phyloP scores from a whole-genome alignment of 768 basidiomycete genomes.

The Suillus tomentosus region DNA sequence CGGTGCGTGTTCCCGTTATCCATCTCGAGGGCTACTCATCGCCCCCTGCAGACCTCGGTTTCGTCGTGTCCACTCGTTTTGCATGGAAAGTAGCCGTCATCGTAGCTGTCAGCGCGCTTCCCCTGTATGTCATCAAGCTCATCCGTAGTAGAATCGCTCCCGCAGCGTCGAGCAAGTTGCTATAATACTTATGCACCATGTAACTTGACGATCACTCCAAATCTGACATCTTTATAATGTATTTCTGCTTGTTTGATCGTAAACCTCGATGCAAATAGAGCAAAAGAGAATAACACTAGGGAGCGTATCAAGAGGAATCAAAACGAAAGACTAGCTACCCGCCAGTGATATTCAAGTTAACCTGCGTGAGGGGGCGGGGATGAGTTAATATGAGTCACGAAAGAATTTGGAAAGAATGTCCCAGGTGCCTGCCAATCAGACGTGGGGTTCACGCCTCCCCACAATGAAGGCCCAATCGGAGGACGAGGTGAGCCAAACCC shows the following conservation, averaged over 20 bases:
- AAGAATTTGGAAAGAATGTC: constrained; percentile 49
- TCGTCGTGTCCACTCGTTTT: constrained; percentile 86
- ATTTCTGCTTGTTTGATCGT: constrained; percentile 35
- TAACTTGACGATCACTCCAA: constrained; percentile 15
- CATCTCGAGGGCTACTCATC: constrained; percentile 10
- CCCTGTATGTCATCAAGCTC: constrained; percentile 87
- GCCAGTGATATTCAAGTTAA: constrained; percentile 27
- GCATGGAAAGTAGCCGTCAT: constrained; percentile 95
- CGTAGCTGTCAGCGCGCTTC: constrained; percentile 91
- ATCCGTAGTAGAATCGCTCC: constrained; percentile 87
- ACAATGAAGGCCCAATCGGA: constrained; percentile 40
- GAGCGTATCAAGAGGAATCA: constrained; percentile 19
- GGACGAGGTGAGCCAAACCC: constrained; percentile 38
- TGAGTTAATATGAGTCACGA: constrained; percentile 48
- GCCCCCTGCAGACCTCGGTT: constrained; percentile 71
- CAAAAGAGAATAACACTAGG: constrained; percentile 18
- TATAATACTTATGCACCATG: constrained; percentile 40
- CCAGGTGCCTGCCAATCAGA: constrained; percentile 54
- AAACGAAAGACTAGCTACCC: constrained; percentile 7
- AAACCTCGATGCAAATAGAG: constrained; percentile 30
- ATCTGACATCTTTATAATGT: constrained; percentile 39
- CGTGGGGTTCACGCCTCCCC: constrained; percentile 42
- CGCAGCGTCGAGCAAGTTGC: constrained; percentile 89
- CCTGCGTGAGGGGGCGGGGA: constrained; percentile 47
- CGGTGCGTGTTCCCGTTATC: constrained; percentile 54